Conservation (phyloP, 1,139 yeast species). For the Hanseniaspora gamundiae region DNA sequence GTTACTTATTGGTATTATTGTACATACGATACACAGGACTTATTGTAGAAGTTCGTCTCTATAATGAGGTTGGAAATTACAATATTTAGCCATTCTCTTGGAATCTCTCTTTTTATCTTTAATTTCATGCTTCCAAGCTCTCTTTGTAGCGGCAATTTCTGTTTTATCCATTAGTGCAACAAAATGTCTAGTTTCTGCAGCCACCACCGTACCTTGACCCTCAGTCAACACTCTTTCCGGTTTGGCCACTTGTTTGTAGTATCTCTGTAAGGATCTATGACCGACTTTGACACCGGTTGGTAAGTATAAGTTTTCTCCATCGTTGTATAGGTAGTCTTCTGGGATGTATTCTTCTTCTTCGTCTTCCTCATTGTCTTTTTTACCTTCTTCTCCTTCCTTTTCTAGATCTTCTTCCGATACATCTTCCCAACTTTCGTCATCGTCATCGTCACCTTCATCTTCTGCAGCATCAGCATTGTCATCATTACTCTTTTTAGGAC, state of each 20-base stretch:
- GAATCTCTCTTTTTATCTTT: constrained; percentile 58
- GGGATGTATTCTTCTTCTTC: constrained; percentile 38
- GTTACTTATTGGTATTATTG: too few relatives aligned
- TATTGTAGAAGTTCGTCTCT: constrained; percentile 85
- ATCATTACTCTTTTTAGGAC: constrained; percentile 27
- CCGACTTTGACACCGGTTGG: constrained; percentile 86
- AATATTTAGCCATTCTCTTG: constrained; percentile 67
- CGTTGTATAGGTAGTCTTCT: constrained; percentile 37
- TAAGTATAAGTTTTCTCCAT: constrained; percentile 68
- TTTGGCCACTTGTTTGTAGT: constrained; percentile 71
- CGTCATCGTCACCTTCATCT: constrained; percentile 28
- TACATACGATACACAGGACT: constrained; percentile 5
- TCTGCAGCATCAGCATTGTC: constrained; percentile 25
- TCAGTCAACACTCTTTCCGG: constrained; percentile 66
- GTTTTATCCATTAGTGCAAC: constrained; percentile 39
- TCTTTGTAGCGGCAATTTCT: constrained; percentile 51
- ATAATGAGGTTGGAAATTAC: constrained; percentile 83
- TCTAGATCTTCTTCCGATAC: constrained; percentile 32
- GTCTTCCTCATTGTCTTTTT: constrained; percentile 38
- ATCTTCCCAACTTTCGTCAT: constrained; percentile 30
- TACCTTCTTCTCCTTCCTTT: constrained; percentile 15
- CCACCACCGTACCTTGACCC: constrained; percentile 88
- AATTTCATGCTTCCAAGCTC: constrained; percentile 64
- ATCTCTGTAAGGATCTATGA: constrained; percentile 65
- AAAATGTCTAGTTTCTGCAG: constrained; percentile 80